Evolutionary conservation across 257 asterid genomes (phyloP).

Genomic region (Solanum sejunctum): DNA sequence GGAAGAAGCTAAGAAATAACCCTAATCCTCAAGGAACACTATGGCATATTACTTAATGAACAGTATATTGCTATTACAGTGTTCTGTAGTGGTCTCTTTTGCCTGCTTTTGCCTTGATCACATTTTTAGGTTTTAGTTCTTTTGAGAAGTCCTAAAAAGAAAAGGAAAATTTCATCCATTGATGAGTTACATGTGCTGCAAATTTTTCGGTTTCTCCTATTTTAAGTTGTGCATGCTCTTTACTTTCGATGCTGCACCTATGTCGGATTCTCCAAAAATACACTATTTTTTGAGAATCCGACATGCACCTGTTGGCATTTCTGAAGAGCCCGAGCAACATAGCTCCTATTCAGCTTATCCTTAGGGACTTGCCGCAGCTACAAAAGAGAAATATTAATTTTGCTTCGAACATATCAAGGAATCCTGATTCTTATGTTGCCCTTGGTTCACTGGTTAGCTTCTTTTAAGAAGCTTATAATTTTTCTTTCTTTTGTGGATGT

Average conservation of each 20-base stretch:
- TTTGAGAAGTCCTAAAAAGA: neutral
- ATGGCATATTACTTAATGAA: neutral
- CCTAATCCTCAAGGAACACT: neutral
- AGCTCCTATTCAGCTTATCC: neutral
- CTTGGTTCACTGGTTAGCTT: neutral
- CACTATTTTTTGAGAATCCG: too few relatives aligned
- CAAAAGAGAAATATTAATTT: neutral
- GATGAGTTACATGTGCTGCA: neutral
- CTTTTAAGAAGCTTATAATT: neutral
- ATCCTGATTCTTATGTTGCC: neutral
- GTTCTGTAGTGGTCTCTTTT: neutral
- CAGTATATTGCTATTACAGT: neutral
- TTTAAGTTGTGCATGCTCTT: neutral
- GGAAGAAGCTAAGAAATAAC: neutral
- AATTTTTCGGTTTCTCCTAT: neutral
- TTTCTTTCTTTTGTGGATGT: neutral
- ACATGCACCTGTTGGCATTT: too few relatives aligned
- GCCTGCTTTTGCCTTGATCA: neutral
- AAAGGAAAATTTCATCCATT: neutral
- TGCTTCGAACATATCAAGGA: neutral
- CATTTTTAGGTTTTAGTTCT: neutral
- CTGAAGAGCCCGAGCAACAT: too few relatives aligned
- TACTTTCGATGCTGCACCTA: neutral
- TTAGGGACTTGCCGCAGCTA: neutral
- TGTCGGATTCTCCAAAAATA: too few relatives aligned